phyloP scores from a whole-genome alignment of 2,329 filamentous ascomycete genomes.

The Trichoderma gracile region DNA sequence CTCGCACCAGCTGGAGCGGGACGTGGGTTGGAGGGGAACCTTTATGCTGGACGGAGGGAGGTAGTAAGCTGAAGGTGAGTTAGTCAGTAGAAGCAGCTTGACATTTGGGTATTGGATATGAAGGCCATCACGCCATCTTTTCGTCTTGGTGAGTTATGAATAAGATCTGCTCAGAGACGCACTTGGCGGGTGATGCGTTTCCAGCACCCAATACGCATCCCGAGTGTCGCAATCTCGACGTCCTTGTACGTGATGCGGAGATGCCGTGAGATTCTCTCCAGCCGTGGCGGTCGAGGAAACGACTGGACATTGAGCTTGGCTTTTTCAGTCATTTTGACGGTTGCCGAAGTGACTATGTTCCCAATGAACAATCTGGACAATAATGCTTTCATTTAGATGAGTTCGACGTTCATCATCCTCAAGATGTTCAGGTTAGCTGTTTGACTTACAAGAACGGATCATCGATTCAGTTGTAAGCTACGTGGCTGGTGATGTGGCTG shows the following conservation, averaged over 20 bases:
- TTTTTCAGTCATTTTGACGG: slow-evolving; percentile 38
- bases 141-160: too few relatives aligned
- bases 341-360: neutral
- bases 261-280: slow-evolving; percentile 56
- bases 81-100: neutral
- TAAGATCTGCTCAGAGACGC: slow-evolving; percentile 29
- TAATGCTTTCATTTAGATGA: neutral
- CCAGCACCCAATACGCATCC: slow-evolving; percentile 61
- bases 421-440: too few relatives aligned
- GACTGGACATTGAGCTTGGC: slow-evolving; percentile 55
- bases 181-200: slow-evolving; percentile 64
- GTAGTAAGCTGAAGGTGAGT: slow-evolving; percentile 61
- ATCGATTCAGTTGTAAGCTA: neutral
- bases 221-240: slow-evolving; percentile 58
- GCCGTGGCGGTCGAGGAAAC: slow-evolving; percentile 59
- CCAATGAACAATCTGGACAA: neutral
- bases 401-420: too few relatives aligned
- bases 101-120: too few relatives aligned
- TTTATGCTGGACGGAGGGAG: slow-evolving; percentile 54
- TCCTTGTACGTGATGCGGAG: slow-evolving; percentile 58
- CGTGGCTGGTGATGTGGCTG: slow-evolving; percentile 9
- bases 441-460: slow-evolving; percentile 9
- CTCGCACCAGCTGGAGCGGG: slow-evolving; percentile 54
- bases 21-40: slow-evolving; percentile 48
- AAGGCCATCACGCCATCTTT: too few relatives aligned